Base-by-base conservation (phyloP, 257 asterid species). In the Primulina tabacum region DNA sequence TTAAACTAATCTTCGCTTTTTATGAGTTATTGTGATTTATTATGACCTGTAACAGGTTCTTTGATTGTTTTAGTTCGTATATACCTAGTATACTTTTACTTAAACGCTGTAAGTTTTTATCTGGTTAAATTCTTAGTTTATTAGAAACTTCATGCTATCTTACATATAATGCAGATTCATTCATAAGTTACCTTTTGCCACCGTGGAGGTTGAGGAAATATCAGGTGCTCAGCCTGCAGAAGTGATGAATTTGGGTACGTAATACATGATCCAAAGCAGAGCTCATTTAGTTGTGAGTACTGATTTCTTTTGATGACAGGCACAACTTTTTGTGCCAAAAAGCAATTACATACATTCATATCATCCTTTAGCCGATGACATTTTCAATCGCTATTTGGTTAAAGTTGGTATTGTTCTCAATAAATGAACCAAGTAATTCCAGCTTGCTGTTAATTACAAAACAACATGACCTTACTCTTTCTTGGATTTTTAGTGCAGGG, bases 221-320 rank as follows among this genome's bases (percentile, higher is more conserved):
- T 89, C 97, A 52, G 97, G 90, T 40, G 79, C 97, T 33, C 82
- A 71, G 76, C 99, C 97, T 17, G 97, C 97, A 30, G 96, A 91
- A 84, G 99, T 94, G 64, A 86, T 78, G 40, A 94, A 89, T 80
- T 82, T 94, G 79, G 96, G 97, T 91, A 86, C 43, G 66, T 71
- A 21, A 50, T 71, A 34, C 55, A 30, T 34, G 34, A 63, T 66
- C 68, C 29, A 66, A 67, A 59, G 17, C 21, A 12, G 57, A 16
- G 16, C 8, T 30, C 5, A 3, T 60, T 70, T 55, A 32, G 60
- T 64, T 75, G 37, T 53, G 37, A 12, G 28, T 32, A 37, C 5
- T 10, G 33, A 47, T 7, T 64, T 67, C 65, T 32, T 29, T 50
- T 18, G 52, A 55, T 65, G 10, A 59, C 21, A 17, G 58, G 12